Conservation (phyloP, 1,139 yeast species). For the Pichia sp. region DNA sequence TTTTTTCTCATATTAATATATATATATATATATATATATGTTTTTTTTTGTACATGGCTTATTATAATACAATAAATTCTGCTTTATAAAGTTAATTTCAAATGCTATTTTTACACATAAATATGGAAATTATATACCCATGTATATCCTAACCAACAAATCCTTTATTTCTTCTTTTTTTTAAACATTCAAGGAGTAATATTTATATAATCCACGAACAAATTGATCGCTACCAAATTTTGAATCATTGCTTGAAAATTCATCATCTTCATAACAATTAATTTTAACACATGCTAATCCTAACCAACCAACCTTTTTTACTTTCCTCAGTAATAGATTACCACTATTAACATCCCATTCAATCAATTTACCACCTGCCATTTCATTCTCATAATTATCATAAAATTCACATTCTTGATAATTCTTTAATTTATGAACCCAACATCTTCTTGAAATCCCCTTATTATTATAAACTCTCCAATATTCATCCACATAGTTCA, state of each 20-base stretch:
- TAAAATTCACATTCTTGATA: constrained; percentile 11
- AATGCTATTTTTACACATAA: not conserved
- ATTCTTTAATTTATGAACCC: constrained; percentile 39
- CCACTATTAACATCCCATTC: constrained; percentile 63
- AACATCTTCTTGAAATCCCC: constrained; percentile 74
- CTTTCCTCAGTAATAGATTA: constrained; percentile 50
- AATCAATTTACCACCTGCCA: constrained; percentile 19
- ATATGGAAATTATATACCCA: not conserved
- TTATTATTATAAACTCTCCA: constrained; percentile 53
- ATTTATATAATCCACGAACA: constrained; percentile 69
- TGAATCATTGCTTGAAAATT: constrained; percentile 37
- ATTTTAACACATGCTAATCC: constrained; percentile 61
- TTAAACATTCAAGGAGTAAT: constrained; percentile 37
- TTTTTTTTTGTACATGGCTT: too few species aligned
- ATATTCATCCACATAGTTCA: not conserved
- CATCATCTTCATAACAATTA: constrained; percentile 49
- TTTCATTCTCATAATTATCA: constrained; percentile 27
- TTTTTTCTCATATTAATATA: too few species aligned
- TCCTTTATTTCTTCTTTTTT: too few species aligned
- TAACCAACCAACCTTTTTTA: constrained; percentile 53
- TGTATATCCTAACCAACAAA: not conserved
- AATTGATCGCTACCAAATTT: constrained; percentile 59
- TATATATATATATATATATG: too few species aligned
- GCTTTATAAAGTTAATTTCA: too few species aligned
- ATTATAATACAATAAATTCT: too few species aligned